Evolutionary conservation across 2,329 filamentous ascomycete species (phyloP).

Genomic region (Alternaria tenuissima): DNA sequence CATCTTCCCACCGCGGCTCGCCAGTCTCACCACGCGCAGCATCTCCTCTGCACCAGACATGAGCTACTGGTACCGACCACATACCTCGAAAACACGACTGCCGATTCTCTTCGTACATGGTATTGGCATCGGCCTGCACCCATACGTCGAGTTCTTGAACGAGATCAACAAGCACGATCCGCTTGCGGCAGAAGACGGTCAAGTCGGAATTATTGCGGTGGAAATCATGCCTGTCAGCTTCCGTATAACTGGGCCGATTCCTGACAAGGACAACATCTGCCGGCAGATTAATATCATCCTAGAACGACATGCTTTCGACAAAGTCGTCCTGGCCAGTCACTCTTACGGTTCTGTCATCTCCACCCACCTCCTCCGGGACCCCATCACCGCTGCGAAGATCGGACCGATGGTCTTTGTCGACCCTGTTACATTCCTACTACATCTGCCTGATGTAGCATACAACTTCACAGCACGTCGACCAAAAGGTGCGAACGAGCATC

Average conservation of each 20-base stretch:
- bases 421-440: constrained; percentile 72
- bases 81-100: constrained; percentile 64
- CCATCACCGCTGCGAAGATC: constrained; percentile 56
- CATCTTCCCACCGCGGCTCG: constrained; percentile 67
- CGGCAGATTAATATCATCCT: constrained; percentile 66
- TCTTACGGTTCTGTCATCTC: constrained; percentile 70
- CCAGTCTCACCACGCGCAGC: constrained; percentile 57
- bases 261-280: constrained; percentile 63
- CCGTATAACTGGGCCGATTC: constrained; percentile 65
- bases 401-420: constrained; percentile 64
- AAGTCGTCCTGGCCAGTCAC: constrained; percentile 69
- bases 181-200: constrained; percentile 47
- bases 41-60: constrained; percentile 61
- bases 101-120: constrained; percentile 76
- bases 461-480: constrained; percentile 64
- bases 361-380: constrained; percentile 66
- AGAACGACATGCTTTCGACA: constrained; percentile 63
- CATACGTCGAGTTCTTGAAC: constrained; percentile 66
- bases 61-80: constrained; percentile 72
- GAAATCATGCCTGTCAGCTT: constrained; percentile 73
- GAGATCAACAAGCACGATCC: constrained; percentile 56
- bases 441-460: constrained; percentile 74
- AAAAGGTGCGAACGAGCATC: constrained; percentile 69
- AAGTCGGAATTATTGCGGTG: constrained; percentile 70
- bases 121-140: constrained; percentile 72